Conservation (phyloP, 805 yeast genomes). For the Geotrichum ghanense region DNA sequence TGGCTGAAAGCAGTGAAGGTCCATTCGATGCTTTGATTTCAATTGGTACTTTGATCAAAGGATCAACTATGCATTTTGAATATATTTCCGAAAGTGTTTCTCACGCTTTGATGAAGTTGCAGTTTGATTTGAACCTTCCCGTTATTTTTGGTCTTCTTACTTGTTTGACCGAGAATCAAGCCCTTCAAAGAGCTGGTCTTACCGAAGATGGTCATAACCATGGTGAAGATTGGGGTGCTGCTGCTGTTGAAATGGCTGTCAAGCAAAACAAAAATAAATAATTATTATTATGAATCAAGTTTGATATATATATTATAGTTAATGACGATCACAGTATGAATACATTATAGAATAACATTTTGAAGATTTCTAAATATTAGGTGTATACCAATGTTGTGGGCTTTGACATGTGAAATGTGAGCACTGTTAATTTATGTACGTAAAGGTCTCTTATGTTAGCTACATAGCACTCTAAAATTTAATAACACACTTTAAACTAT, state of each 20-base stretch:
- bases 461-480: no score
- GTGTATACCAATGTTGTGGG: no score
- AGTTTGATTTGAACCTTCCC: constrained; percentile 58
- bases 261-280: constrained; percentile 15
- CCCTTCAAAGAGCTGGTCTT: constrained; percentile 83
- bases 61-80: constrained; percentile 96
- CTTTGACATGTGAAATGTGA: no score
- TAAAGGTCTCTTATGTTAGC: no score
- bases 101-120: constrained; percentile 72
- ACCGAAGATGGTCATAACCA: constrained; percentile 74
- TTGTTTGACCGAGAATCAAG: constrained; percentile 89
- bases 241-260: constrained; percentile 87
- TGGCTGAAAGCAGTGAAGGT: constrained; percentile 13
- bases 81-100: constrained; percentile 89
- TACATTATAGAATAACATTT: no score
- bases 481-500: background rate
- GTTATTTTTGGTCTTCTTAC: constrained; percentile 91
- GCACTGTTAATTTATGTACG: no score
- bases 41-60: constrained; percentile 90
- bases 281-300: no score
- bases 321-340: no score
- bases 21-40: constrained; percentile 72
- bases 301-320: no score
- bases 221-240: constrained; percentile 98
- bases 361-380: no score